Evolutionary conservation across 2,329 filamentous ascomycete species (phyloP).

Genomic region (Monilinia fructigena): DNA sequence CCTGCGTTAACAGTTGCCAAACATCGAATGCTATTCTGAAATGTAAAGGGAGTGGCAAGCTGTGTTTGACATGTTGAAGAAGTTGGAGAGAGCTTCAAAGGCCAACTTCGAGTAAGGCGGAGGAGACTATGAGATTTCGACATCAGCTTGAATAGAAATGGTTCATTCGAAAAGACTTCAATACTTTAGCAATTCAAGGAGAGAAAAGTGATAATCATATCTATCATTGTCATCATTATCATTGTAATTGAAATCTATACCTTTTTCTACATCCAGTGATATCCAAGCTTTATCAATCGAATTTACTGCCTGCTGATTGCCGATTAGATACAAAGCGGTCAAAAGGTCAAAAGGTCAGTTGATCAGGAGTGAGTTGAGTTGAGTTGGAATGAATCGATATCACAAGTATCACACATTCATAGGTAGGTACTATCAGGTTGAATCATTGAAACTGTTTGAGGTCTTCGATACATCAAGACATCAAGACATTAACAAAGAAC

Average conservation of each 20-base stretch:
- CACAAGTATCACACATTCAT: neutral
- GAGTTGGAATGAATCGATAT: neutral
- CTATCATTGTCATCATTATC: neutral
- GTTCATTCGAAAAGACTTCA: conserved; percentile 29
- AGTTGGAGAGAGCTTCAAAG: conserved; percentile 23
- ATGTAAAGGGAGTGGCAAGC: neutral
- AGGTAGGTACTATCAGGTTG: neutral
- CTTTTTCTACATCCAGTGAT: conserved; percentile 8
- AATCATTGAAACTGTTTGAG: neutral
- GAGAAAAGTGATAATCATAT: neutral
- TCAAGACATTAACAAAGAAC: too few species aligned
- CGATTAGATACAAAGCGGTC: conserved; percentile 18
- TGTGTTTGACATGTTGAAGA: conserved; percentile 17
- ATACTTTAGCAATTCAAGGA: conserved; percentile 10
- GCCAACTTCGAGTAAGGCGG: conserved; percentile 25
- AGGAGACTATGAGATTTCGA: conserved; percentile 34
- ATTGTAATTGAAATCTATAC: neutral
- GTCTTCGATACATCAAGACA: too few species aligned
- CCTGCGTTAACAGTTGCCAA: conserved; percentile 34
- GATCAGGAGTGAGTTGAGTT: conserved; percentile 8
- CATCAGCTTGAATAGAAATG: conserved; percentile 36
- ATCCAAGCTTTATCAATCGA: conserved; percentile 21
- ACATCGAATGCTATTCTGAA: conserved; percentile 26
- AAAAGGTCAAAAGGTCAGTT: conserved; percentile 1
- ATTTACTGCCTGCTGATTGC: conserved; percentile 16